Evolutionary conservation across 805 yeast species (phyloP).

Genomic region (Teunomyces atbi): DNA sequence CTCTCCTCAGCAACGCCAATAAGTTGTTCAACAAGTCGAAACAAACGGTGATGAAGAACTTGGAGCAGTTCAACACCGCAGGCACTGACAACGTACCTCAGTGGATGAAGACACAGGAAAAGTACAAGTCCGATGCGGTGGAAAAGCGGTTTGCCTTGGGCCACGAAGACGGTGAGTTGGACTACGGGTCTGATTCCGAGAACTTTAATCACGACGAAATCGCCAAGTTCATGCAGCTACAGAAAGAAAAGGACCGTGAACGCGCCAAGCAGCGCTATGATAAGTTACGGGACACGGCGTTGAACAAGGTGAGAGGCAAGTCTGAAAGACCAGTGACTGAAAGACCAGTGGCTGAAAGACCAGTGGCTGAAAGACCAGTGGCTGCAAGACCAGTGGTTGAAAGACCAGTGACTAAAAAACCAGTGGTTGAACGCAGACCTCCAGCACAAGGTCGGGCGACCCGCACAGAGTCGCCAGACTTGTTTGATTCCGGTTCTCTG

Average conservation of each 20-base stretch:
- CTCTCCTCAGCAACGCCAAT: slow-evolving; percentile 60
- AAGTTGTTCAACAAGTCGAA: slow-evolving; percentile 56
- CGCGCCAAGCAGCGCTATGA: slow-evolving; percentile 25
- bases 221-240: slow-evolving; percentile 35
- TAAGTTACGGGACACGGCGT: slow-evolving; percentile 13
- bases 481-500: too few species aligned
- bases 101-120: slow-evolving; percentile 68
- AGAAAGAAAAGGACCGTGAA: slow-evolving; percentile 37
- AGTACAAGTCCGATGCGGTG: slow-evolving; percentile 41
- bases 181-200: slow-evolving; percentile 49
- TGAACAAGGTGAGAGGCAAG: slow-evolving; percentile 9
- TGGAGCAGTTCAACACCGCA: slow-evolving; percentile 50
- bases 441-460: too few species aligned
- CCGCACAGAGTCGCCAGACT: too few species aligned
- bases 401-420: too few species aligned
- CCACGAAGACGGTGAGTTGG: slow-evolving; percentile 31
- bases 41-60: slow-evolving; percentile 58
- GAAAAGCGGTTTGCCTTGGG: slow-evolving; percentile 30
- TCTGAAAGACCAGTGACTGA: too few species aligned
- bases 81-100: slow-evolving; percentile 45
- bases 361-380: too few species aligned
- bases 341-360: too few species aligned
- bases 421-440: too few species aligned
- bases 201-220: slow-evolving; percentile 45
- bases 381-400: too few species aligned